phyloP scores from a whole-genome alignment of 177 flowering plant genomes.

The Vitis hybrid region DNA sequence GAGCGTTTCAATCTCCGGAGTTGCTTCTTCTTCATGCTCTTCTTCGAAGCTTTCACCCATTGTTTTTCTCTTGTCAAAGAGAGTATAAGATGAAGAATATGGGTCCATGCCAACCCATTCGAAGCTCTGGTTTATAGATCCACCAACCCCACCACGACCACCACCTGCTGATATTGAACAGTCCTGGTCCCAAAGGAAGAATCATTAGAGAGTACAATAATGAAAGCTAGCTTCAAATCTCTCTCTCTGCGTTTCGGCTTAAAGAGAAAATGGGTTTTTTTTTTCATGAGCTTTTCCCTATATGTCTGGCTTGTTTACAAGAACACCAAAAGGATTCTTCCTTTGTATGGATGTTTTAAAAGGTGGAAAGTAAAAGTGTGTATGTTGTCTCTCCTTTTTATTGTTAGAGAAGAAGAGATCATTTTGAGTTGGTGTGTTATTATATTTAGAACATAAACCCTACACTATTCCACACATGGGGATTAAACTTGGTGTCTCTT shows the following conservation, averaged over 20 bases:
- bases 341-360: neutral
- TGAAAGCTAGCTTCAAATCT: neutral
- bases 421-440: neutral
- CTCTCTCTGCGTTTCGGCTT: neutral
- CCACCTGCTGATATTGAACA: conserved; percentile 57
- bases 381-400: neutral
- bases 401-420: neutral
- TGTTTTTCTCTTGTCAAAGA: conserved; percentile 27
- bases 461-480: neutral
- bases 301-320: neutral
- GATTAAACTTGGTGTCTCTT: neutral
- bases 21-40: conserved; percentile 24
- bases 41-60: conserved; percentile 11
- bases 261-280: too few relatives aligned
- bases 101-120: conserved; percentile 54
- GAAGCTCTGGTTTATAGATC: conserved; percentile 33
- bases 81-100: conserved; percentile 25
- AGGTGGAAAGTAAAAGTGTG: neutral
- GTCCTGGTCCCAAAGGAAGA: conserved; percentile 40
- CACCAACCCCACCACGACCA: conserved; percentile 24
- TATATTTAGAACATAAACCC: neutral
- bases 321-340: conserved; percentile 5
- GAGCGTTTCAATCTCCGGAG: conserved; percentile 64
- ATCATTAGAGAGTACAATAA: neutral
- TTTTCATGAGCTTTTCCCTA: too few relatives aligned